Evolutionary conservation across 1,139 yeast species (phyloP).

Genomic region (Zygosaccharomyces pseudobailii): DNA sequence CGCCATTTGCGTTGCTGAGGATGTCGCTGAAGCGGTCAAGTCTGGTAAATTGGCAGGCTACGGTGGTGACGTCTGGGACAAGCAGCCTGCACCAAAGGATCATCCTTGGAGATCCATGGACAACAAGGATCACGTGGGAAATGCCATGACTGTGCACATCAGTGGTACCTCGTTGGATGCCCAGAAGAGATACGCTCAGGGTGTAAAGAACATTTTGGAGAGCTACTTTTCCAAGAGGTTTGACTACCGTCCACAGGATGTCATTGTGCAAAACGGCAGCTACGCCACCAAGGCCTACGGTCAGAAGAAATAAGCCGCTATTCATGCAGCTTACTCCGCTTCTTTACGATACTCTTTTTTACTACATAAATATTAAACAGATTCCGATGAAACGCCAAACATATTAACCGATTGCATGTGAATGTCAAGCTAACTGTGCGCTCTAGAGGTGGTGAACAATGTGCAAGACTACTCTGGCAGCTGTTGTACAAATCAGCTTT

Average conservation of each 20-base stretch:
- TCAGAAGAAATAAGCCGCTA: not conserved
- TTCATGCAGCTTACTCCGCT: not conserved
- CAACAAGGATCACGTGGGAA: not conserved
- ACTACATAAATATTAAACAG: too few species aligned
- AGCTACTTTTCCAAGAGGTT: not conserved
- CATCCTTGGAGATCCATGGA: not conserved
- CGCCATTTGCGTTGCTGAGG: constrained; percentile 39
- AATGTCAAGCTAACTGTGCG: too few species aligned
- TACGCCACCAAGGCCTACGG: not conserved
- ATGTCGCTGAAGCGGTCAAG: constrained; percentile 64
- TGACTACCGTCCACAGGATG: not conserved
- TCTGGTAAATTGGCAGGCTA: constrained; percentile 39
- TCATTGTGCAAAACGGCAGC: not conserved
- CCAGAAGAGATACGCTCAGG: not conserved
- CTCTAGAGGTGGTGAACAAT: too few species aligned
- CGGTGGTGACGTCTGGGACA: not conserved
- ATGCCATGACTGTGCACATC: not conserved
- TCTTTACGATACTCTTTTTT: too few species aligned
- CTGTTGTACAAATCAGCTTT: too few species aligned
- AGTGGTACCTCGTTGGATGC: not conserved
- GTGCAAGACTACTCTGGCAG: too few species aligned
- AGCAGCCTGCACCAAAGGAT: not conserved
- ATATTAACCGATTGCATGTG: too few species aligned
- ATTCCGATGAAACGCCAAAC: too few species aligned
- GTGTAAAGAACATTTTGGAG: not conserved